Base-by-base conservation (phyloP, 164 flowering plant species). In the Aristolochia contorta region DNA sequence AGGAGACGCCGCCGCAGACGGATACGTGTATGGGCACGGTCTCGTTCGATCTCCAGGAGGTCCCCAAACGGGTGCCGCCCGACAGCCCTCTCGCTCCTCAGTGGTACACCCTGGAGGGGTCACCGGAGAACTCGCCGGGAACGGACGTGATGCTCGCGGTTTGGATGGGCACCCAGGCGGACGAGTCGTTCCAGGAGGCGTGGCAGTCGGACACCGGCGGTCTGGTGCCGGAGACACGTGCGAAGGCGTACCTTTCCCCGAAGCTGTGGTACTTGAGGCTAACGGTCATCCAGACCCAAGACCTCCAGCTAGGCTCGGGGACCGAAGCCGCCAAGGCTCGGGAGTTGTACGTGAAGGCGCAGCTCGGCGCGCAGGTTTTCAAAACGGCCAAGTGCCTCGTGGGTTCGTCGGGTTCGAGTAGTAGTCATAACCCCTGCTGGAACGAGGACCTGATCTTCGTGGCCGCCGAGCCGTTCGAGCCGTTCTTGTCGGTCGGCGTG, bases 131-230 rank as follows among this genome's bases (percentile, higher is more conserved):
- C 12, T 65, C 72, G 10, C 70, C 78, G 18, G 81, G 68, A 49
- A 73, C 68, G 63, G 96, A 90, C 64, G 78, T 93, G 64, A 90
- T 88, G 99, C 74, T 90, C 21, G 90, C 97, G 2, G 89, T 90
- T 0, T 93, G 99, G 99, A 16, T 86, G 37, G 99, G 99, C 9
- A 90, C 97, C 47, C 99, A 88, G 75, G 89, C 89, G 0, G 99
- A 93, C 65, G 99, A 93, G 67, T 87, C 96, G 1, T 93, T 90
- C 61, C 95, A 82, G 54, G 96, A 90, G 69, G 96, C 99, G 0
- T 93, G 99, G 97, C 96, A 86, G 65, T 93, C 99, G 16, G 99
- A 90, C 71, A 84, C 98, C 66, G 92, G 94, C 56, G 94, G 96
- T 15, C 58, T 82, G 65, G 59, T 88, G 20, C 89, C 86, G 55